Evolutionary conservation across 2,329 filamentous ascomycete genomes (phyloP), one percentile per base, ranked within the genome.

Genomic region (Uncinocarpus reesii): DNA sequence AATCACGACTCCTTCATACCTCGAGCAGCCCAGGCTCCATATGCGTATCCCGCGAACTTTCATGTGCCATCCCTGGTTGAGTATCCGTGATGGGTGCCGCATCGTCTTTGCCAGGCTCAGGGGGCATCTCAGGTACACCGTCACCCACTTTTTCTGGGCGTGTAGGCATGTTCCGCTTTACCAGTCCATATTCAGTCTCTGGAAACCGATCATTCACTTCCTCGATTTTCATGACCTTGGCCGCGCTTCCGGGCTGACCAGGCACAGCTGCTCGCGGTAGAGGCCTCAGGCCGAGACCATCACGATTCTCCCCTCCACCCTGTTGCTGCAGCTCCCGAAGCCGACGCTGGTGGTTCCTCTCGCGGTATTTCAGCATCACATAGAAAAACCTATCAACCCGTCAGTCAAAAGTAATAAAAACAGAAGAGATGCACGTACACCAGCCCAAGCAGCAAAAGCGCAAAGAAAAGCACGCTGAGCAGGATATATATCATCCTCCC

Each of bases 191-290:
- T 13, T 46, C 23, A 6, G 21, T 8, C 20, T 16, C 34, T 15
- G 43, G 43, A 38, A 46, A 46, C 16, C 13, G 43, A 29, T 46
- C 43, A 21, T 46, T 38, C 8, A 46, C 2, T n/a, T 46, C 32
- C 20, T 46, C 23, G 15, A 46, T 32, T 21, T 29, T 46, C 34
- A 46, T 46, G 11, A 46, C 34, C 10, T 46, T 46, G 7, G 34
- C n/a, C 7, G 8, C 7, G 16, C 7, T n/a, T 10, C 20, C 3
- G 8, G 7, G 15, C 23, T 44, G 28, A 16, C 29, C 31, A 11
- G 40, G 40, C 7, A 11, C 15, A 6, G 41, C 29, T 8, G n/a
- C 43, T 28, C 7, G 43, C 5, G 32, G 43, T 21, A 37, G 23
- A 8, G 32, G 32, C 20, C 13, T 20, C 23, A 46, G 21, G 3